Conservation (phyloP, 371 early-diverging fungal species). For the Mortierella sp. region DNA sequence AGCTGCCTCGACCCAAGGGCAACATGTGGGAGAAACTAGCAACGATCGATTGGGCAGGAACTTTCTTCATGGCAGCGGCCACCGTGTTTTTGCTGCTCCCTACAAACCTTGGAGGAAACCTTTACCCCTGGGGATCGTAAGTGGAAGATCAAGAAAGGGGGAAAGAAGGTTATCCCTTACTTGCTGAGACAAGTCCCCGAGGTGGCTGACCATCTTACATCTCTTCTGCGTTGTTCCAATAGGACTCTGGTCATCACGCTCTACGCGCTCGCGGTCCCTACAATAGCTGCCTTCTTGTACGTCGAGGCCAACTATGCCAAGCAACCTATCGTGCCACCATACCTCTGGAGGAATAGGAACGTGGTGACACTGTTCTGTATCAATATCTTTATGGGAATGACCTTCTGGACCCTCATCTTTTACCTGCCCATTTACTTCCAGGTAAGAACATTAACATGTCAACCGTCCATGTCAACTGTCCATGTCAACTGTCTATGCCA, state of each 20-base stretch:
- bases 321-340: constrained; percentile 68
- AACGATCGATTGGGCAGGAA: constrained; percentile 74
- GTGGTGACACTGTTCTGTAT: constrained; percentile 57
- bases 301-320: constrained; percentile 68
- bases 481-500: neutral
- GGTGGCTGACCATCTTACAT: too few relatives aligned
- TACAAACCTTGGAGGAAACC: constrained; percentile 70
- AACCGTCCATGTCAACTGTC: neutral
- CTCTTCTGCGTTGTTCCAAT: too few relatives aligned
- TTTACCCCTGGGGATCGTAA: constrained; percentile 62
- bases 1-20: constrained; percentile 60
- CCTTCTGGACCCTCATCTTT: constrained; percentile 75
- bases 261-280: constrained; percentile 59
- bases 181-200: neutral
- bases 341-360: constrained; percentile 55
- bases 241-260: constrained; percentile 67
- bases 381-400: constrained; percentile 72
- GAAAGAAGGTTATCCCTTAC: neutral
- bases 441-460: constrained; percentile 10
- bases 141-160: too few relatives aligned
- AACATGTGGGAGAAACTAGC: constrained; percentile 60
- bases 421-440: constrained; percentile 83
- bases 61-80: constrained; percentile 59
- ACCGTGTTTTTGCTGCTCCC: constrained; percentile 68
- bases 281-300: constrained; percentile 61